Evolutionary conservation across 2,329 filamentous ascomycete species (phyloP).

Genomic region (Dothideomycetes sp.): DNA sequence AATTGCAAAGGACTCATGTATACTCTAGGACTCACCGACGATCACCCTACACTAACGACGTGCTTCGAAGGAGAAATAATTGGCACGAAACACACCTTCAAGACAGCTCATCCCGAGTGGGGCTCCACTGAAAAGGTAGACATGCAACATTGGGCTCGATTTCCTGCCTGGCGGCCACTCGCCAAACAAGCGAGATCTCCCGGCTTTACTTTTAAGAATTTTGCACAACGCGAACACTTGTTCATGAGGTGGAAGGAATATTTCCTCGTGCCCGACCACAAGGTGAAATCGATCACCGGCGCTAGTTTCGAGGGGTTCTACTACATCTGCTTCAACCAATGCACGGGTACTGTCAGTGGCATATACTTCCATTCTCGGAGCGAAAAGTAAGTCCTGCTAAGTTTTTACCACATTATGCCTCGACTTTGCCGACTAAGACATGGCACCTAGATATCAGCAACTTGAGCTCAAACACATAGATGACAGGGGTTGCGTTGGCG

Average conservation of each 20-base stretch:
- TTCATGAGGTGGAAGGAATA: conserved; percentile 99
- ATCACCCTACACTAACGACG: conserved; percentile 93
- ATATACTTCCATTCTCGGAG: conserved; percentile 98
- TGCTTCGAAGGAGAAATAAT: conserved; percentile 99
- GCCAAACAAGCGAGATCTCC: conserved; percentile 49
- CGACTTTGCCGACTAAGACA: conserved; percentile 1
- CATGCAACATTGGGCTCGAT: conserved; percentile 84
- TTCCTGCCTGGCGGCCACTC: conserved; percentile 74
- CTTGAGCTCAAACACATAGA: conserved; percentile 81
- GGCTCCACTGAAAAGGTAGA: conserved; percentile 87
- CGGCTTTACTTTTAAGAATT: conserved; percentile 50
- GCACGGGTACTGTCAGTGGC: conserved; percentile 73
- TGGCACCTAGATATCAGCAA: conserved; percentile 66
- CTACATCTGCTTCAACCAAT: conserved; percentile 97
- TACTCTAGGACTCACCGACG: conserved; percentile 69
- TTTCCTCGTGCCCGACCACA: conserved; percentile 90
- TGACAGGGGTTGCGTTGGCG: conserved; percentile 70
- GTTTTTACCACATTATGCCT: conserved; percentile 10
- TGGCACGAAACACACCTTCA: conserved; percentile 86
- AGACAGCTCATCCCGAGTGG: conserved; percentile 81
- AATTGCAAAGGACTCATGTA: conserved; percentile 1
- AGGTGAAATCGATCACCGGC: conserved; percentile 79
- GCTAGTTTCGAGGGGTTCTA: conserved; percentile 98
- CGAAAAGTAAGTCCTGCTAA: conserved; percentile 64
- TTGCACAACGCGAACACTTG: conserved; percentile 71